Base-by-base conservation (phyloP, 306 rosid species). In the Cyamopsis tetragonoloba region DNA sequence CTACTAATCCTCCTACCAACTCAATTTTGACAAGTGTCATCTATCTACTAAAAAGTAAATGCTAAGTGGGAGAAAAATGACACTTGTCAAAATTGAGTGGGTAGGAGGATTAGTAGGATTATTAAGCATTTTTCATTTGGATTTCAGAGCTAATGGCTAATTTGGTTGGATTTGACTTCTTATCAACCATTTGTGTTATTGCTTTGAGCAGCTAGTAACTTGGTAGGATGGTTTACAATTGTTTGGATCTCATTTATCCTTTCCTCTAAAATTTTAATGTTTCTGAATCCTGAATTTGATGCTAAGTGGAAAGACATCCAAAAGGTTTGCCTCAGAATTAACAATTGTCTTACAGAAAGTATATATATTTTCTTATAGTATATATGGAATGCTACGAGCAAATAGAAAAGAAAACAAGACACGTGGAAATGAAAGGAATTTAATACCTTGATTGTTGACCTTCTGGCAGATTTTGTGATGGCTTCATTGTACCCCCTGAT, bases 381-480 rank as follows among this genome's bases (percentile, higher is more conserved):
- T 53, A 20, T 51, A 10, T 2, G 26, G 15, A 32, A 31, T 51
- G 60, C 6, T 12, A 20, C 15, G 19, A 20, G 66, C 26, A 41
- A 32, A 47, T 30, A 20, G 15, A 26, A 56, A 69, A 58, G 37
- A 20, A 35, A 48, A 31, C 12, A 13, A n/a, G 26, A 17, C 39
- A 0, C 11, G 9, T 6, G 13, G 51, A 59, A 50, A 7, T 5
- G 3, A 20, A 49, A 23, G 11, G 6, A 23, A 28, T n/a, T 51
- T 2, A 32, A 53, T 64, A 90, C 99, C 96, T 93, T 73, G 97
- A 93, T 69, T 93, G 97, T 85, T 88, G 91, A 49, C 99, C 99
- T 79, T 93, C 92, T 6, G 99, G 96, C 39, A 93, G 95, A 83
- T 68, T 90, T 81, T 90, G 99, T 44, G 99, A 31, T 35, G 99